Conservation (phyloP, 1,139 yeast genomes). For the Diutina scorzettiae region DNA sequence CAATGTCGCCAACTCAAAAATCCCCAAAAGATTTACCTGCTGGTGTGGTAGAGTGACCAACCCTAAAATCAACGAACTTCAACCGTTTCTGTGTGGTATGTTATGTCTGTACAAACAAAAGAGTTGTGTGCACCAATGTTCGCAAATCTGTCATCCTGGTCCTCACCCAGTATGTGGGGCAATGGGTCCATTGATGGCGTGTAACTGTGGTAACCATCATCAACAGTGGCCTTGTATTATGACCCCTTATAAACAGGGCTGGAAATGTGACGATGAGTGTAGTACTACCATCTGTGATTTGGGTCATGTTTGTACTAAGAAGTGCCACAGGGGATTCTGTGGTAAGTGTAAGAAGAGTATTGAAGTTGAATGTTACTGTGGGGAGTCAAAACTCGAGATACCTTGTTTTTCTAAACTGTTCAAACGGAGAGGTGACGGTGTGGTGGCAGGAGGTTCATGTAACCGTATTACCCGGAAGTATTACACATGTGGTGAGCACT, state of each 20-base stretch:
- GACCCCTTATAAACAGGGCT: slow-evolving; percentile 57
- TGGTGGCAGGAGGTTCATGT: slow-evolving; percentile 62
- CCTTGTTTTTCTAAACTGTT: slow-evolving; percentile 19
- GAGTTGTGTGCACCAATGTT: slow-evolving; percentile 66
- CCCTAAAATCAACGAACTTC: slow-evolving; percentile 47
- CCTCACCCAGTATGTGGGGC: slow-evolving; percentile 79
- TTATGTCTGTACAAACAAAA: slow-evolving; percentile 48
- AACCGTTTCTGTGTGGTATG: slow-evolving; percentile 88
- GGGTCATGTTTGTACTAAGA: slow-evolving; percentile 43
- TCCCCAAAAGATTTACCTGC: slow-evolving; percentile 60
- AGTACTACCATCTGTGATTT: slow-evolving; percentile 51
- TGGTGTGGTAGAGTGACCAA: slow-evolving; percentile 81
- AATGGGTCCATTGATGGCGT: slow-evolving; percentile 53
- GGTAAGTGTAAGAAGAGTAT: slow-evolving; percentile 44
- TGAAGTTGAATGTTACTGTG: slow-evolving; percentile 61
- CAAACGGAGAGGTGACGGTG: slow-evolving; percentile 16
- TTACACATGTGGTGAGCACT: slow-evolving; percentile 61
- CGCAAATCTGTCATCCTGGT: slow-evolving; percentile 78
- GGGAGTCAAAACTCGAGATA: slow-evolving; percentile 32
- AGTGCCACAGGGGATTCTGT: slow-evolving; percentile 71
- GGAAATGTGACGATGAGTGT: slow-evolving; percentile 59
- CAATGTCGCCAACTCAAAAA: slow-evolving; percentile 34
- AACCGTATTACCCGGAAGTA: slow-evolving; percentile 32
- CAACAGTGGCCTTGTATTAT: slow-evolving; percentile 62
- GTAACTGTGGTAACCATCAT: slow-evolving; percentile 62